A percentile compares a stretch with the other conserved stretches of the same genome.
Evolutionary conservation across 345 rosid genomes (phyloP).

Genomic region (Euphorbia pulcherrima): DNA sequence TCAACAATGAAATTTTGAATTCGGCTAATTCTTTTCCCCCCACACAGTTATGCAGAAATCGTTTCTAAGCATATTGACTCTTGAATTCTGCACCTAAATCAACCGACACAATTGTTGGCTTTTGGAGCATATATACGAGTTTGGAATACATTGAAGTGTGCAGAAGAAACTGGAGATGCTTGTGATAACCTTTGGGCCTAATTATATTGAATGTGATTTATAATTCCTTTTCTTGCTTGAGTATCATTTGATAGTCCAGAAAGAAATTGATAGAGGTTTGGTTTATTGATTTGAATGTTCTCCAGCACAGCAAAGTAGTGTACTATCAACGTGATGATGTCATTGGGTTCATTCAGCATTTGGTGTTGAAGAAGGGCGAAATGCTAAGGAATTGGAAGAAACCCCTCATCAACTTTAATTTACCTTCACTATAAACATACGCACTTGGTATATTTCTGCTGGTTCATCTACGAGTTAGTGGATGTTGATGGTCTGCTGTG

Average conservation of each 20-base stretch:
- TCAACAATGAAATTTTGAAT: neutral
- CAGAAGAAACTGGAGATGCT: neutral
- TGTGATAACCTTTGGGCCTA: neutral
- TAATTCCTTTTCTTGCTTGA: neutral
- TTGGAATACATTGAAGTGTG: neutral
- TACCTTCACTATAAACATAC: conserved; percentile 19
- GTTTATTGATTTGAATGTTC: conserved; percentile 8
- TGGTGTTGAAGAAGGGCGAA: conserved; percentile 37
- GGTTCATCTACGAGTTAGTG: conserved; percentile 27
- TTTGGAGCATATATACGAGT: neutral
- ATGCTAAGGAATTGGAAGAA: conserved; percentile 68
- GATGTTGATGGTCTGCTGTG: conserved; percentile 41
- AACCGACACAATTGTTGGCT: neutral
- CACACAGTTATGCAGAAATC: neutral
- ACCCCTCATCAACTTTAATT: conserved; percentile 39
- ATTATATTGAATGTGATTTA: neutral
- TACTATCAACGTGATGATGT: conserved; percentile 23
- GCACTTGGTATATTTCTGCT: conserved; percentile 25
- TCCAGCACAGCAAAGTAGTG: neutral
- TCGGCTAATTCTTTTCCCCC: neutral
- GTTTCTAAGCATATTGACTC: neutral
- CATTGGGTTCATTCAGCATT: conserved; percentile 21
- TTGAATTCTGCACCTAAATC: conserved; percentile 2
- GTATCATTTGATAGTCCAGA: neutral
- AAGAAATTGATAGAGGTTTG: neutral